Evolutionary conservation across 306 rosid genomes (phyloP).

Genomic region (Potentilla sterilis): DNA sequence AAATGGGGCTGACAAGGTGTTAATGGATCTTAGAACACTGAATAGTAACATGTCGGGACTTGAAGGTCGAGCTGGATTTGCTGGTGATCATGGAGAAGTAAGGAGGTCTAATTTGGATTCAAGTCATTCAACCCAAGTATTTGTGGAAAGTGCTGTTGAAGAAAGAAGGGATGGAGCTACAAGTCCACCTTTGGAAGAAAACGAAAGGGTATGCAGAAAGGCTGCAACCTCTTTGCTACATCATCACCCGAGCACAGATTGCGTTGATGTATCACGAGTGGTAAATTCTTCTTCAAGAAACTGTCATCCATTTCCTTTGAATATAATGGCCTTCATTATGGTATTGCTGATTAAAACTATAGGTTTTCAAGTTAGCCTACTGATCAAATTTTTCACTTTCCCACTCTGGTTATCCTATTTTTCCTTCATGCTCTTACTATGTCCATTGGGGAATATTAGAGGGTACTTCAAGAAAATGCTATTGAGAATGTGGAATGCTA

Average conservation of each 20-base stretch:
- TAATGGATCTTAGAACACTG: conserved; percentile 18
- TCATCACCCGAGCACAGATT: neutral
- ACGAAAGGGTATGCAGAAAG: neutral
- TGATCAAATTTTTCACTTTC: conserved; percentile 16
- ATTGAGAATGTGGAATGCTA: conserved; percentile 11
- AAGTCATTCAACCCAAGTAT: neutral
- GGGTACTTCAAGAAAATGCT: conserved; percentile 16
- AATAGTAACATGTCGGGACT: neutral
- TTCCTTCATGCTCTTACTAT: conserved; percentile 20
- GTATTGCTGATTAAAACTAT: conserved; percentile 6
- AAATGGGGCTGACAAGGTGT: conserved; percentile 24
- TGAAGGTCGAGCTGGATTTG: neutral
- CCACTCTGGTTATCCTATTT: conserved; percentile 26
- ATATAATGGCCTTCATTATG: conserved; percentile 12
- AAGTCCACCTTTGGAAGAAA: neutral
- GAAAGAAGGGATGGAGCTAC: neutral
- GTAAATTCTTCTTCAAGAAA: neutral
- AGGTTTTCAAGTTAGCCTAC: conserved; percentile 18
- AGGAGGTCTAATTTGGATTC: neutral
- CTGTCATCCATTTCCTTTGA: neutral
- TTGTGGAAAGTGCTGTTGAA: neutral
- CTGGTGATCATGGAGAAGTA: neutral
- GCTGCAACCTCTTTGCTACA: neutral
- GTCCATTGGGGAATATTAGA: conserved; percentile 15
- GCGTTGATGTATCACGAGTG: neutral